These are phyloP conservation scores for Phytophthora melonis DNA, from an alignment of 352 stramenopile species.

Conservation along the genomic window DNA sequence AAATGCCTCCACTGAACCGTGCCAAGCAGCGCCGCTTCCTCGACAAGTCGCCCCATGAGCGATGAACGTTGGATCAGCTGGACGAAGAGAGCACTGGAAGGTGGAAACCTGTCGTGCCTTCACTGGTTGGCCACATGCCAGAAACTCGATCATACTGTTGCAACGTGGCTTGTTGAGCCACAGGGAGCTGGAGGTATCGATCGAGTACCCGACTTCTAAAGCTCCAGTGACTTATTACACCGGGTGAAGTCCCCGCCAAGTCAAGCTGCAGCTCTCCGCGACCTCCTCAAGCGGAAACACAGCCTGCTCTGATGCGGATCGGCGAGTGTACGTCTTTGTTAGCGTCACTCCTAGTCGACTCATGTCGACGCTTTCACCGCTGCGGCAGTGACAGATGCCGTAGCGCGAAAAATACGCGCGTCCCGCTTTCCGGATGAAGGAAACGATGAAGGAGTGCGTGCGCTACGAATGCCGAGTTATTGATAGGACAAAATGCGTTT, in stretches of 20 bases:
- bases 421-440: constrained; percentile 34
- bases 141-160: too few relatives aligned
- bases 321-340: background rate
- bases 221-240: background rate
- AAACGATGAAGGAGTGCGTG: constrained; percentile 12
- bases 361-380: background rate
- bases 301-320: background rate
- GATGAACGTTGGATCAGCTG: constrained; percentile 37
- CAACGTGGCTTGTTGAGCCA: too few relatives aligned
- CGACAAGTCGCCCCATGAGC: constrained; percentile 47
- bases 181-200: background rate
- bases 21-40: constrained; percentile 58
- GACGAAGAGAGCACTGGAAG: constrained; percentile 18
- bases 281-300: constrained; percentile 1
- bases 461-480: constrained; percentile 9
- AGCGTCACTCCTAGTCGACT: background rate
- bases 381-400: constrained; percentile 7
- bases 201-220: background rate
- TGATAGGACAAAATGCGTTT: constrained; percentile 28
- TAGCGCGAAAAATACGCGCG: constrained; percentile 21
- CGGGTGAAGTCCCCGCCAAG: constrained; percentile 7
- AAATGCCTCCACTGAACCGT: constrained; percentile 50
- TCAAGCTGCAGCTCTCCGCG: background rate
- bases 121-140: background rate
- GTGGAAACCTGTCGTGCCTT: background rate